Evolutionary conservation across 352 stramenopile species (phyloP), one percentile per base, ranked within the genome.

Genomic region (Phytophthora pluvialis): DNA sequence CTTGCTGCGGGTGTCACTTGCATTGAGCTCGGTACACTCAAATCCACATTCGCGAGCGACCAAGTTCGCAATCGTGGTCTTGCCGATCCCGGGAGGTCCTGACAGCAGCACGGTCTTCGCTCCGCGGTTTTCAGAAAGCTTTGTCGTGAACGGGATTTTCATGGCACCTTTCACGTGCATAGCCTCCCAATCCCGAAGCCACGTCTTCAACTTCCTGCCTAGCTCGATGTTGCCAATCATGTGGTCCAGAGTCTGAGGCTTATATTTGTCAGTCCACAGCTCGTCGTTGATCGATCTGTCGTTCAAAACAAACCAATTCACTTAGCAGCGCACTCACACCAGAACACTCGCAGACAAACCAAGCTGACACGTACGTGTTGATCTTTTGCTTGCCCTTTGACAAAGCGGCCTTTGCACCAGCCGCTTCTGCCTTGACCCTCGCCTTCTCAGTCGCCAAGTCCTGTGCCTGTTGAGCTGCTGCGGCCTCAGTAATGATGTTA

Each of bases 241-340:
- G 51, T 98, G 84, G 8, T 86, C 67, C 32, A 95, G 85, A 4
- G 44, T 82, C 69, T 94, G 96, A 0, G 97, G 97, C 67, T 96
- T 97, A 86, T 99, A 98, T 74, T 98, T 98, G 76, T 99, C 97
- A 4, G 94, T 97, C 97, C 97, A 99, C 15, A 99, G 72, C 56
- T 84, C 77, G 15, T 85, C 73, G 40, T 80, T 81, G 36, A 78
- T 68, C 26, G 74, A 83, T 47, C 73, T 80, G 62, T 26, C 25
- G 13, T 31, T 47, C n/a, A 43, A 48, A 51, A 40, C 18, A 51
- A 16, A 45, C 26, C 35, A 4, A 59, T 38, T 38, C 26, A 64
- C 8, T 40, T 50, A 29, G 13, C 25, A 46, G 9, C n/a, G 2
- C 21, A 49, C n/a, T n/a, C 29, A 53, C 16, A 56, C 8, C 7